Conservation (phyloP, 106 monocot species). For the Dendrobium nobile region DNA sequence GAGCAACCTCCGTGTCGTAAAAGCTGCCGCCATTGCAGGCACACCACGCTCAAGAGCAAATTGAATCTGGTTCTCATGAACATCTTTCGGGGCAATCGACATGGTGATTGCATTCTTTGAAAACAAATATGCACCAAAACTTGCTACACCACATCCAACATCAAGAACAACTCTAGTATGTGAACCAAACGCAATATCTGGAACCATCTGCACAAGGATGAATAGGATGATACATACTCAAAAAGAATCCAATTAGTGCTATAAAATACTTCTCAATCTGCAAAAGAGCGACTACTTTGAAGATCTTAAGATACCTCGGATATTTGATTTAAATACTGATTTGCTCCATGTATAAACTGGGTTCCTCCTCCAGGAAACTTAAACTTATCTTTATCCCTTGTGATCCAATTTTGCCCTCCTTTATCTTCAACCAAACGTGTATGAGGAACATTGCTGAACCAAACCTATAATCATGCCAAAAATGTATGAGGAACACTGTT, state of each 20-base stretch:
- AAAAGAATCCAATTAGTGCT: not conserved
- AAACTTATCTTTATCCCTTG: slow-evolving; percentile 72
- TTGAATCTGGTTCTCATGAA: slow-evolving; percentile 96
- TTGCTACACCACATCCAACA: slow-evolving; percentile 96
- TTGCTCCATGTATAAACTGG: slow-evolving; percentile 92
- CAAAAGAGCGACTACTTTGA: not conserved
- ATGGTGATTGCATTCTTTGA: slow-evolving; percentile 72
- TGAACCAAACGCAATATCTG: slow-evolving; percentile 73
- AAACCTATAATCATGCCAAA: slow-evolving; percentile 55
- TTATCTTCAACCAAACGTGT: slow-evolving; percentile 84
- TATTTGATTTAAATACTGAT: slow-evolving; percentile 84
- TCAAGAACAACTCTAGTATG: slow-evolving; percentile 84
- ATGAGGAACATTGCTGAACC: slow-evolving; percentile 95
- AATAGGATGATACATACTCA: not conserved
- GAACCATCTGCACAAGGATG: slow-evolving; percentile 72
- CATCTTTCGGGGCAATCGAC: slow-evolving; percentile 98
- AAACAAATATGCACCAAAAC: slow-evolving; percentile 91
- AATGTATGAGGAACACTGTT: slow-evolving; percentile 85
- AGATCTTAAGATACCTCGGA: slow-evolving; percentile 40
- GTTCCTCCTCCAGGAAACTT: slow-evolving; percentile 96
- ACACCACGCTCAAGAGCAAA: slow-evolving; percentile 99
- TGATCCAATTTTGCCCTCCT: slow-evolving; percentile 97
- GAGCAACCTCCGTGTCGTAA: slow-evolving; percentile 78
- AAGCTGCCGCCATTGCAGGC: slow-evolving; percentile 88
- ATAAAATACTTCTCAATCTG: not conserved